These are phyloP conservation scores for Botrytis medusae DNA, from an alignment of 2,329 filamentous ascomycete genomes.

Conservation along the genomic window DNA sequence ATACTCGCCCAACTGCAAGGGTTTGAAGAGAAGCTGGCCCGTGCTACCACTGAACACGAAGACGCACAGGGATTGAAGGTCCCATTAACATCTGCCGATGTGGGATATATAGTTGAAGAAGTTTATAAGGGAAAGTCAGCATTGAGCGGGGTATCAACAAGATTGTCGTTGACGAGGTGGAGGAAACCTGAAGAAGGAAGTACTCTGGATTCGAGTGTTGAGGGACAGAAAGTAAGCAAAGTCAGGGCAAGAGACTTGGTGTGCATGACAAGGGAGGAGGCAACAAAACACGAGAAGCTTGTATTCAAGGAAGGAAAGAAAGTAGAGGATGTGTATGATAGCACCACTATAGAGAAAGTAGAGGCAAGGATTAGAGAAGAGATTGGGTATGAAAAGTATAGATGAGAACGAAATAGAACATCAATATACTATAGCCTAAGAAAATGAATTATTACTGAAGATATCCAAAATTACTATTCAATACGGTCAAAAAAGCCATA, in stretches of 20 bases:
- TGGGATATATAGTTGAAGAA: constrained; percentile 87
- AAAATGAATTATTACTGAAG: not conserved
- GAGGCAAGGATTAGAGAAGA: constrained; percentile 68
- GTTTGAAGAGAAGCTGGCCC: constrained; percentile 69
- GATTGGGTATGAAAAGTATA: constrained; percentile 56
- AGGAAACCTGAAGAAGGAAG: constrained; percentile 57
- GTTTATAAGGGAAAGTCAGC: constrained; percentile 81
- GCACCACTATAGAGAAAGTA: constrained; percentile 64
- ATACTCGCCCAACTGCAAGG: constrained; percentile 75
- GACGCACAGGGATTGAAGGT: constrained; percentile 68
- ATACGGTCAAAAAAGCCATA: not conserved
- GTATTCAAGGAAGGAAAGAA: constrained; percentile 68
- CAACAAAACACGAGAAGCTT: constrained; percentile 73
- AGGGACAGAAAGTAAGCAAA: constrained; percentile 76
- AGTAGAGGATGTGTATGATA: constrained; percentile 72
- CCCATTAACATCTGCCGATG: constrained; percentile 74
- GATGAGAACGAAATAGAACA: constrained; percentile 38
- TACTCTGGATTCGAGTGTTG: constrained; percentile 60
- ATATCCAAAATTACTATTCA: not conserved
- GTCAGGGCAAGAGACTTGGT: constrained; percentile 72
- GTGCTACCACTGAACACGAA: constrained; percentile 49
- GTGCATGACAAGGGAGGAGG: constrained; percentile 92
- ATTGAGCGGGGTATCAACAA: constrained; percentile 76
- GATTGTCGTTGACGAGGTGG: constrained; percentile 82
- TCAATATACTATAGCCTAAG: not conserved